Evolutionary conservation across 441 rosid genomes (phyloP), one percentile per base, ranked within the genome.

Genomic region (Oxalis stricta): DNA sequence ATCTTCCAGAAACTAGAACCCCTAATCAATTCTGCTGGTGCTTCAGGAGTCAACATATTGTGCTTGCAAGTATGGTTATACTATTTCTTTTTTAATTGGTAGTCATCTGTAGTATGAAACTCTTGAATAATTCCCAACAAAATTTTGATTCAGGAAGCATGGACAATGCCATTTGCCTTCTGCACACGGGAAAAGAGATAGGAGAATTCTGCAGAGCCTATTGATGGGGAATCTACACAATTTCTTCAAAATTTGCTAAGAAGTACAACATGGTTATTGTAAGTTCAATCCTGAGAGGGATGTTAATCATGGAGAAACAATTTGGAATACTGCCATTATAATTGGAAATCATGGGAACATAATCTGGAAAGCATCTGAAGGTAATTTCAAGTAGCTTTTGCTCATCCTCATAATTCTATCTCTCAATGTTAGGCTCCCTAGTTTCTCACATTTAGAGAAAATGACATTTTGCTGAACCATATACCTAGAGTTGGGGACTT

Each of bases 111-210:
- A 12, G 34, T 38, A 9, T 31, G 49, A 40, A 50, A 33, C 7
- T 32, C 19, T 42, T 11, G 7, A 14, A 21, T 50, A 19, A 18
- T 10, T 50, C 24, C 7, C 50, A 31, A 16, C 41, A 30, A 47
- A 22, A 33, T 49, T 1, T 12, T 38, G 7, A 35, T 43, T 15
- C 36, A 89, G 98, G 96, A 91, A 78, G 91, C 95, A 45, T 91
- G 96, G 98, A 85, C 55, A 33, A 91, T 85, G 95, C 96, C 98
- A 5, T 91, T 85, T 71, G 96, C 94, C 38, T 91, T 85, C 43
- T 85, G 98, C 46, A 85, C 96, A 1, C 63, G 98, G 46, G 98
- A 91, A 73, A 91, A 77, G 77, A 81, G 69, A 40, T 86, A 93
- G 96, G 82, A 95, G 48, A 95, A 91, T 60, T 83, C 86, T 55